Conservation (phyloP, 2,329 filamentous ascomycete genomes). For the Penicillium sumatraense region DNA sequence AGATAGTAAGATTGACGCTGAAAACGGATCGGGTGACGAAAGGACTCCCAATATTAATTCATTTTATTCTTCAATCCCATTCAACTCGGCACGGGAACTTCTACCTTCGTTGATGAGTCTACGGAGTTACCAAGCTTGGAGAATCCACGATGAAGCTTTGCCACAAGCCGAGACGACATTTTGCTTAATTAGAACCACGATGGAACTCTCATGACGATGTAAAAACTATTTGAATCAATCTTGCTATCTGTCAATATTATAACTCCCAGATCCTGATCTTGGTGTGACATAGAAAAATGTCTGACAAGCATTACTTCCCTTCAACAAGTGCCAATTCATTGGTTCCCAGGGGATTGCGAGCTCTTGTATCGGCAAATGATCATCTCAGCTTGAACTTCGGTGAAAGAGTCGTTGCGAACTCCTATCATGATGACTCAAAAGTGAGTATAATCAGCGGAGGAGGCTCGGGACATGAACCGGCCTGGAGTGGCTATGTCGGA, state of each 20-base stretch:
- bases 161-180: slow-evolving; percentile 1
- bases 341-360: slow-evolving; percentile 11
- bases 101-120: neutral
- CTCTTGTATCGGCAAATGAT: slow-evolving; percentile 14
- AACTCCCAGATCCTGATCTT: neutral
- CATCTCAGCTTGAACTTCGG: slow-evolving; percentile 6
- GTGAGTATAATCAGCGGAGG: slow-evolving; percentile 11
- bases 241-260: neutral
- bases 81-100: neutral
- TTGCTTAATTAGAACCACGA: neutral
- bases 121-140: slow-evolving; percentile 5
- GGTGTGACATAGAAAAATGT: slow-evolving; percentile 4
- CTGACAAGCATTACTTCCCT: slow-evolving; percentile 15
- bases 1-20: neutral
- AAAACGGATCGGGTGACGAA: slow-evolving; percentile 9
- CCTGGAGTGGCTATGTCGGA: slow-evolving; percentile 11
- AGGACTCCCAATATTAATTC: slow-evolving; percentile 1
- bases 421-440: slow-evolving; percentile 13
- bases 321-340: slow-evolving; percentile 17
- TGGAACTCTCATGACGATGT: neutral
- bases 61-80: neutral
- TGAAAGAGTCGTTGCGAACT: slow-evolving; percentile 12
- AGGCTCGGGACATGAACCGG: slow-evolving; percentile 10
- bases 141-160: slow-evolving; percentile 1
- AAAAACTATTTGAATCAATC: neutral